Evolutionary conservation across 495 filamentous ascomycete species (phyloP).

Genomic region (Neurospora sp.): DNA sequence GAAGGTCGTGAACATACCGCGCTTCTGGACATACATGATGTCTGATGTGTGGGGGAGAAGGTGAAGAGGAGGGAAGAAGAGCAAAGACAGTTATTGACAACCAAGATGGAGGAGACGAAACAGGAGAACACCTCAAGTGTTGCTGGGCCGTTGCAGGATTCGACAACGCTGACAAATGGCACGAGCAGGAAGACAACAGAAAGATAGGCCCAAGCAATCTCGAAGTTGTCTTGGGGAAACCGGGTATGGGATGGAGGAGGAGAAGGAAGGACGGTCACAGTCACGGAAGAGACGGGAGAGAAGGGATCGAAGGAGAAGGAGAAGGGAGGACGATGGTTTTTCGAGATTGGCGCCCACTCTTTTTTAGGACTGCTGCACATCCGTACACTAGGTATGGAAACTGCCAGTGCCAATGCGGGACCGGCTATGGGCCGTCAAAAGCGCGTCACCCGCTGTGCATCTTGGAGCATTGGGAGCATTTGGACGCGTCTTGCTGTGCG

Average conservation of each 20-base stretch:
- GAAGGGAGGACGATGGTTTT: background rate
- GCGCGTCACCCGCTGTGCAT: background rate
- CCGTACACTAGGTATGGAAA: background rate
- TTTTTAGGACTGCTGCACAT: background rate
- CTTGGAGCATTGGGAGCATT: background rate
- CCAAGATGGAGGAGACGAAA: background rate
- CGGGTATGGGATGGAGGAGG: background rate
- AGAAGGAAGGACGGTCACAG: constrained; percentile 2
- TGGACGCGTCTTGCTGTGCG: background rate
- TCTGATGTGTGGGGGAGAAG: constrained; percentile 1
- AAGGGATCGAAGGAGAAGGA: background rate
- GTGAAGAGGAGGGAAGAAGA: background rate
- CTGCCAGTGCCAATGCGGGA: background rate
- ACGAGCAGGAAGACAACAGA: background rate
- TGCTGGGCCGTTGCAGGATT: background rate
- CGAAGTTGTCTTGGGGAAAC: background rate
- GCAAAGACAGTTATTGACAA: background rate
- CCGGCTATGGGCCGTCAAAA: background rate
- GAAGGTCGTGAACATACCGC: constrained; percentile 34
- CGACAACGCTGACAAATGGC: background rate
- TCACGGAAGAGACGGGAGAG: background rate
- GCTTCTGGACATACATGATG: constrained; percentile 50
- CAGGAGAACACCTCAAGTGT: background rate
- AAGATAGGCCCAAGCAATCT: background rate
- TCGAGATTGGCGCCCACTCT: background rate